These are phyloP conservation scores for Mucuna pruriens DNA, from an alignment of 306 rosid species.

Conservation along the genomic window DNA sequence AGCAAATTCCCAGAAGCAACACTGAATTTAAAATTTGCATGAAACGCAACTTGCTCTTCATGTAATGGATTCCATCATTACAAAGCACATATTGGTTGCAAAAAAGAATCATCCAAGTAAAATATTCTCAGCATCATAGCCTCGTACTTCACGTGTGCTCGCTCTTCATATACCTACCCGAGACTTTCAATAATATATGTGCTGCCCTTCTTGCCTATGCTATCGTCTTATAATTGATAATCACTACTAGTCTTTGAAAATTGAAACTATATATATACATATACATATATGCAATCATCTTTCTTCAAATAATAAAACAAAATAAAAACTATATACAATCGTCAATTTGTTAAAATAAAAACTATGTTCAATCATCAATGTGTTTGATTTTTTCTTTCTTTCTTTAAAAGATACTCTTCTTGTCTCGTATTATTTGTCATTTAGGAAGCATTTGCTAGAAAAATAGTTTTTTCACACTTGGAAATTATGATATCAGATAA, in stretches of 20 bases:
- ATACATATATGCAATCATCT: not conserved
- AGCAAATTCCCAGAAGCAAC: conserved; percentile 40
- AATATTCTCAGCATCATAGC: conserved; percentile 34
- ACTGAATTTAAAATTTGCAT: conserved; percentile 30
- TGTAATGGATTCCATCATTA: conserved; percentile 50
- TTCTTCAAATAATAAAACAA: not conserved
- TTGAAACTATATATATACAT: too few species aligned
- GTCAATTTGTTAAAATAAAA: not conserved
- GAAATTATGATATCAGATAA: not conserved
- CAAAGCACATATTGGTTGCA: conserved; percentile 35
- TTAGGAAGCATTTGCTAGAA: not conserved
- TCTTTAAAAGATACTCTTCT: not conserved
- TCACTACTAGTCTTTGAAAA: not conserved
- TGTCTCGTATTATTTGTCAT: not conserved
- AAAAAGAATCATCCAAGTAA: conserved; percentile 32
- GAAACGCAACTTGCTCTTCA: conserved; percentile 37
- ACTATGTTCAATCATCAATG: not conserved
- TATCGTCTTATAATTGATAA: conserved; percentile 25
- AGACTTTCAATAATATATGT: conserved; percentile 23
- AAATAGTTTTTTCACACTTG: too few species aligned
- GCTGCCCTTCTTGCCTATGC: not conserved
- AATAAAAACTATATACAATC: not conserved
- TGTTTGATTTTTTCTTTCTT: not conserved
- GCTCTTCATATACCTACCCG: conserved; percentile 37
- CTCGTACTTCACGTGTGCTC: conserved; percentile 46